These are phyloP conservation scores for Cyclotella sp. DNA, from an alignment of 108 stramenopile genomes.

Conservation along the genomic window DNA sequence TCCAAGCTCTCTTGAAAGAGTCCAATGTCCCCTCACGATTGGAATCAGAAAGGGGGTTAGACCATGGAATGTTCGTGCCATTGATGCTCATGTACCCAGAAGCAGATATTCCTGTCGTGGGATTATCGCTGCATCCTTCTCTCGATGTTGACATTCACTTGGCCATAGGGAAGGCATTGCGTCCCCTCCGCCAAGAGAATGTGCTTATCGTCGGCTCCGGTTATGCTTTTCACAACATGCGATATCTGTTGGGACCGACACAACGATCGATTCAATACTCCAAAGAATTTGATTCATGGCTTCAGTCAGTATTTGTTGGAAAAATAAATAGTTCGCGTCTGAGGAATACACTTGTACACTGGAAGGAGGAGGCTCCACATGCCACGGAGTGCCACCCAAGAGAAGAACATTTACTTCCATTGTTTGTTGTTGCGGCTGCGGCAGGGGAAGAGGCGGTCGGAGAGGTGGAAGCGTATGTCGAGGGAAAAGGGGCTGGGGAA, in stretches of 20 bases:
- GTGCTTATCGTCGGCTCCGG: conserved; percentile 81
- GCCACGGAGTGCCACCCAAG: conserved; percentile 8
- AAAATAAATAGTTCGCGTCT: neutral
- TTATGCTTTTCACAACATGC: conserved; percentile 74
- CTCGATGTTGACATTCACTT: conserved; percentile 58
- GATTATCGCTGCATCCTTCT: conserved; percentile 59
- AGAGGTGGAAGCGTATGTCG: neutral
- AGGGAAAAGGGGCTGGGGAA: neutral
- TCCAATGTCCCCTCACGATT: conserved; percentile 42
- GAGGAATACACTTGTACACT: neutral
- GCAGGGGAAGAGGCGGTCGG: neutral
- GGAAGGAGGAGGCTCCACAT: neutral
- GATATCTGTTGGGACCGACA: neutral
- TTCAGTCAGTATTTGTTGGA: neutral
- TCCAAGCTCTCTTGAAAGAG: conserved; percentile 40
- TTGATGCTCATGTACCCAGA: conserved; percentile 80
- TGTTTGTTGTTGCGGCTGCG: conserved; percentile 13
- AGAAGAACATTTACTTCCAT: conserved; percentile 15
- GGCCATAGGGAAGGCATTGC: conserved; percentile 67
- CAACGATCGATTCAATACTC: neutral
- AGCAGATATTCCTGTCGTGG: conserved; percentile 83
- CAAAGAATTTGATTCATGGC: conserved; percentile 1
- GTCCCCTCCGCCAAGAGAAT: conserved; percentile 63
- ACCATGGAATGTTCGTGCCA: conserved; percentile 92
- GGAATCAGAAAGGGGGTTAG: conserved; percentile 68